phyloP scores from a whole-genome alignment of 257 asterid genomes.

The Nyctanthes arbortristis region DNA sequence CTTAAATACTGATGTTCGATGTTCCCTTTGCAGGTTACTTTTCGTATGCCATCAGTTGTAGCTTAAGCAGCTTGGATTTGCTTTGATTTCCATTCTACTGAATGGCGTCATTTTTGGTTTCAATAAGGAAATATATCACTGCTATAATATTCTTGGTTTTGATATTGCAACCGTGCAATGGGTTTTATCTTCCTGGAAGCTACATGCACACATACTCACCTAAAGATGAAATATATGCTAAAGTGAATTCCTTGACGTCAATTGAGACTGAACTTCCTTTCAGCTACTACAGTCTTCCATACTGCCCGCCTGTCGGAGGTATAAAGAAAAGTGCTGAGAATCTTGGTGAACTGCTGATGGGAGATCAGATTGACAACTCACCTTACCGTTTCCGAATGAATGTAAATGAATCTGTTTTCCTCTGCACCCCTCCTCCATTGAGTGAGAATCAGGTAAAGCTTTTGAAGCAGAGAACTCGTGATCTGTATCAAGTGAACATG shows the following conservation, averaged over 20 bases:
- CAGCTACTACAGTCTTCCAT: constrained; percentile 46
- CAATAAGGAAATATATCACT: constrained; percentile 32
- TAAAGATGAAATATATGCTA: constrained; percentile 25
- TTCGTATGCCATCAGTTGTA: constrained; percentile 13
- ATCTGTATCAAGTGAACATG: constrained; percentile 48
- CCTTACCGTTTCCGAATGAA: constrained; percentile 47
- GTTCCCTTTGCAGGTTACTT: neutral
- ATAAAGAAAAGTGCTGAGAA: constrained; percentile 47
- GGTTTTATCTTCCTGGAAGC: constrained; percentile 49
- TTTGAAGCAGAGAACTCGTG: constrained; percentile 49
- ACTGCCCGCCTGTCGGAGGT: constrained; percentile 37
- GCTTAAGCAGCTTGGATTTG: constrained; percentile 22
- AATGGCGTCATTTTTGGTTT: constrained; percentile 41
- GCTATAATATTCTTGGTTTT: constrained; percentile 34
- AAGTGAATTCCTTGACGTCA: constrained; percentile 51
- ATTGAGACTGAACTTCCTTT: constrained; percentile 48
- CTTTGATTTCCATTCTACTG: constrained; percentile 27
- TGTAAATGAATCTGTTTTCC: constrained; percentile 39
- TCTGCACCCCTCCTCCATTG: constrained; percentile 38
- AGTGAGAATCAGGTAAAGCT: constrained; percentile 45
- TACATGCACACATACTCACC: constrained; percentile 40
- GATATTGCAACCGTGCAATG: constrained; percentile 32
- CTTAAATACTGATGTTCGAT: neutral
- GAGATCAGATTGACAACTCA: constrained; percentile 47
- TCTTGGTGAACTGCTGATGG: constrained; percentile 48